Conservation (phyloP, 2,329 filamentous ascomycete species). For the Penicillium paneum region DNA sequence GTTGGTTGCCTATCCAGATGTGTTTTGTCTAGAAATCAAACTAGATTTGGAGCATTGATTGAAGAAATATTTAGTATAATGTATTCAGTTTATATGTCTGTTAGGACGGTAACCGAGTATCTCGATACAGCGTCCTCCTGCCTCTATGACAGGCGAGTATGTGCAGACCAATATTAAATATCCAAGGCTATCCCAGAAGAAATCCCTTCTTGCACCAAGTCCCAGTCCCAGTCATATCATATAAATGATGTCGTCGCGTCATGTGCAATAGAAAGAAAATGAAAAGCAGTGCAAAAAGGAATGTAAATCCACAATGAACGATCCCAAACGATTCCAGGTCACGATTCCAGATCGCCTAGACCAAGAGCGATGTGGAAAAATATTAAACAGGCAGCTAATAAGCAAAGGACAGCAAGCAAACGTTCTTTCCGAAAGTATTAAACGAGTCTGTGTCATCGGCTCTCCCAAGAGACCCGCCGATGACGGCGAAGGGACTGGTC, state of each 20-base stretch:
- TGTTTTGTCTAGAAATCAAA: not conserved
- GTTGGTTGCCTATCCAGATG: not conserved
- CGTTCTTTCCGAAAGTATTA: not conserved
- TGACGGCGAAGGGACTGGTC: slow-evolving; percentile 22
- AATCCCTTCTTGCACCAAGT: not conserved
- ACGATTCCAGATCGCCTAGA: slow-evolving; percentile 11
- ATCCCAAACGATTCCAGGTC: slow-evolving; percentile 7
- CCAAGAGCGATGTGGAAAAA: not conserved
- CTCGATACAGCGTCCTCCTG: not conserved
- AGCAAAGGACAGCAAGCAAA: not conserved
- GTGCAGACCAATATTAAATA: slow-evolving; percentile 14
- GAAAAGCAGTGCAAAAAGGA: not conserved
- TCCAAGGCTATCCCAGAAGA: slow-evolving; percentile 11
- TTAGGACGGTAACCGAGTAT: not conserved
- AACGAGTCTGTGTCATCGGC: slow-evolving; percentile 13
- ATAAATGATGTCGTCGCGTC: slow-evolving; percentile 14
- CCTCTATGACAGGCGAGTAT: not conserved
- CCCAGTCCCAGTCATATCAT: slow-evolving; percentile 1
- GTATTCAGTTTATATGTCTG: not conserved
- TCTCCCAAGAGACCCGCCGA: slow-evolving; percentile 30
- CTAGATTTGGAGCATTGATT: not conserved
- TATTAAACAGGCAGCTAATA: not conserved
- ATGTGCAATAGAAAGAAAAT: slow-evolving; percentile 10
- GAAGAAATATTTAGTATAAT: not conserved
- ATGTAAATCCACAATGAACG: not conserved